Evolutionary conservation across 2,329 filamentous ascomycete species (phyloP).

Genomic region (Colletotrichum brevisporum): DNA sequence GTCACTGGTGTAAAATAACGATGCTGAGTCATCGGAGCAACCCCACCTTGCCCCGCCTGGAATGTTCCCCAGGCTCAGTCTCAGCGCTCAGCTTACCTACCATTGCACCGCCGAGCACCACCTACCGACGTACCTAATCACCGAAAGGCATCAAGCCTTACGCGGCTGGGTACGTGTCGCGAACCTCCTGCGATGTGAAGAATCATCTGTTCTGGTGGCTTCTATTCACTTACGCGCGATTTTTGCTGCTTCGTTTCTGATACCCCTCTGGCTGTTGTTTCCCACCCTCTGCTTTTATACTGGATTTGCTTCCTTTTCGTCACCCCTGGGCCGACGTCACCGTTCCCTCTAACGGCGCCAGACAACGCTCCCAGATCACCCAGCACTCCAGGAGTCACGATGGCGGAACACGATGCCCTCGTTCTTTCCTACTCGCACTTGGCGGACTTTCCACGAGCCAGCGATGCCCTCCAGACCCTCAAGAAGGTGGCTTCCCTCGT

Average conservation of each 20-base stretch:
- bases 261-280: constrained; percentile 11
- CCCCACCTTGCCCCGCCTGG: constrained; percentile 32
- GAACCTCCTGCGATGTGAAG: constrained; percentile 27
- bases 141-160: constrained; percentile 34
- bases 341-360: too few relatives aligned
- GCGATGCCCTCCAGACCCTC: constrained; percentile 72
- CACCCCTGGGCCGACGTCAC: not conserved
- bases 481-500: constrained; percentile 89
- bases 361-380: not conserved
- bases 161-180: constrained; percentile 37
- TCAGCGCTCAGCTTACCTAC: not conserved
- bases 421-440: constrained; percentile 66
- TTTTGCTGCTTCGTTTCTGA: not conserved
- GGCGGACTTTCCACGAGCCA: constrained; percentile 59
- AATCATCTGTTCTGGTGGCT: constrained; percentile 1
- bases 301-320: not conserved
- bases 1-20: not conserved
- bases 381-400: constrained; percentile 41
- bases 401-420: constrained; percentile 61
- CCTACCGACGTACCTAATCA: constrained; percentile 2
- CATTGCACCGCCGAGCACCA: not conserved
- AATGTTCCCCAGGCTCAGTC: constrained; percentile 4
- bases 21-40: constrained; percentile 18
- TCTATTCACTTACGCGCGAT: not conserved
- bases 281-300: not conserved